These are phyloP conservation scores for Trichoderma asperelloides DNA, from an alignment of 495 filamentous ascomycete species.

Conservation along the genomic window DNA sequence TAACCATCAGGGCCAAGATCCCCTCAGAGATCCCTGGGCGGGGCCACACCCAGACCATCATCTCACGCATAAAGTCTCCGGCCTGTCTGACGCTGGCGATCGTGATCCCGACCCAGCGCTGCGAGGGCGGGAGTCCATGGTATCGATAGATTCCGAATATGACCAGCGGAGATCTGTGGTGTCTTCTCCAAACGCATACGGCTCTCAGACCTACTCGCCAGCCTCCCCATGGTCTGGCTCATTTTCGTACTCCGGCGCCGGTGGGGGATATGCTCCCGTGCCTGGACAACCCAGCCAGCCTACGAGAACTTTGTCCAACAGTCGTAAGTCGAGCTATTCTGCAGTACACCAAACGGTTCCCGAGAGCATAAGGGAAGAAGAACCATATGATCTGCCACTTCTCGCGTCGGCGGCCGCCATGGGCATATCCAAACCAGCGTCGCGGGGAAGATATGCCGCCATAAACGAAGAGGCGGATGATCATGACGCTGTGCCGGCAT, in stretches of 20 bases:
- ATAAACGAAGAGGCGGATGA: slow-evolving; percentile 14
- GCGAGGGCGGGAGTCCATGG: slow-evolving; percentile 31
- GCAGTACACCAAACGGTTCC: slow-evolving; percentile 19
- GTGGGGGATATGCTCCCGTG: slow-evolving; percentile 29
- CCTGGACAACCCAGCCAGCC: slow-evolving; percentile 10
- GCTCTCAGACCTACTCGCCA: slow-evolving; percentile 13
- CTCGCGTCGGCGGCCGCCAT: slow-evolving; percentile 28
- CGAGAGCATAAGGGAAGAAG: slow-evolving; percentile 36
- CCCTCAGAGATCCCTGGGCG: slow-evolving; percentile 3
- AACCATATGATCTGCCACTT: slow-evolving; percentile 29
- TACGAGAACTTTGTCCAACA: slow-evolving; percentile 10
- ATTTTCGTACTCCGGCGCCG: slow-evolving; percentile 15
- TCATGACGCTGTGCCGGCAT: slow-evolving; percentile 16
- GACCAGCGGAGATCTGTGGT: slow-evolving; percentile 1
- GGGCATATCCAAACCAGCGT: background rate
- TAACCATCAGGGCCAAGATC: background rate
- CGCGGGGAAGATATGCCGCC: slow-evolving; percentile 2
- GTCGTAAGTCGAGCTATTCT: slow-evolving; percentile 11
- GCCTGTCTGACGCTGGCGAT: slow-evolving; percentile 30
- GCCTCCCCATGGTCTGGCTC: slow-evolving; percentile 17
- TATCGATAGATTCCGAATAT: slow-evolving; percentile 31
- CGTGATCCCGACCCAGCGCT: slow-evolving; percentile 18
- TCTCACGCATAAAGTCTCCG: slow-evolving; percentile 35
- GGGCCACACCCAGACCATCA: slow-evolving; percentile 13
- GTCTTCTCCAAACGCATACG: slow-evolving; percentile 14